Conservation (phyloP, 2,329 filamentous ascomycete species). For the Colletotrichum musae region DNA sequence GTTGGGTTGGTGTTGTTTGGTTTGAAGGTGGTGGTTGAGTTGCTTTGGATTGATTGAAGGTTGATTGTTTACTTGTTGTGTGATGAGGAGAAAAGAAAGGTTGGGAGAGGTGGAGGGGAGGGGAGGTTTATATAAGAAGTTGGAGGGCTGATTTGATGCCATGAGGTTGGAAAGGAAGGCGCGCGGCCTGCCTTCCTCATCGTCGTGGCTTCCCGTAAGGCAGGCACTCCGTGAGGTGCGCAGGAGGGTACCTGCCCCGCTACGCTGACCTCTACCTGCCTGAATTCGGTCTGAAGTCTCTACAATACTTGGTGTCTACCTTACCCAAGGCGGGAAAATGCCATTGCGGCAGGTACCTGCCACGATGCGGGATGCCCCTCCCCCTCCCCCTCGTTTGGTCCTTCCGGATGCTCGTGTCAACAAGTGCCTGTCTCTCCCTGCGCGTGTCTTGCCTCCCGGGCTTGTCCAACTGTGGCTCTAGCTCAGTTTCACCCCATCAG, state of each 20-base stretch:
- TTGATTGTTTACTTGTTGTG: slow-evolving; percentile 46
- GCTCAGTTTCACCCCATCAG: slow-evolving; percentile 40
- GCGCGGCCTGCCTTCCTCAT: slow-evolving; percentile 9
- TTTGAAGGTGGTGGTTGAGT: slow-evolving; percentile 47
- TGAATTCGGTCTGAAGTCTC: slow-evolving; percentile 11
- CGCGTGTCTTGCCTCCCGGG: slow-evolving; percentile 26
- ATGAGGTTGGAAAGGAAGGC: slow-evolving; percentile 16
- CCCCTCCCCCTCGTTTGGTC: slow-evolving; percentile 34
- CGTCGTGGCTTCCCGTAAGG: slow-evolving; percentile 21
- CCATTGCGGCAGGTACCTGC: slow-evolving; percentile 6
- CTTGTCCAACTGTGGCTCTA: slow-evolving; percentile 31
- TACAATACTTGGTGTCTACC: slow-evolving; percentile 20
- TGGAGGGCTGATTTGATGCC: slow-evolving; percentile 30
- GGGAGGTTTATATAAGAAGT: slow-evolving; percentile 46
- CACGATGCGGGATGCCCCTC: slow-evolving; percentile 15
- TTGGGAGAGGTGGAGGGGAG: slow-evolving; percentile 32
- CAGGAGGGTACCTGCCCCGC: slow-evolving; percentile 31
- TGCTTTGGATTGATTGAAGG: slow-evolving; percentile 36
- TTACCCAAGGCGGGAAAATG: neutral
- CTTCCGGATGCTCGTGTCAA: slow-evolving; percentile 19
- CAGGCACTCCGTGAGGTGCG: neutral
- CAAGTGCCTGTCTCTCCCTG: slow-evolving; percentile 27
- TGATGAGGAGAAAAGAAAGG: slow-evolving; percentile 40
- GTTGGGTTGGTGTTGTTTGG: slow-evolving; percentile 42
- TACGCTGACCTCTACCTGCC: slow-evolving; percentile 12